Evolutionary conservation across 2,329 filamentous ascomycete species (phyloP).

Genomic region (Alternaria consortialis): DNA sequence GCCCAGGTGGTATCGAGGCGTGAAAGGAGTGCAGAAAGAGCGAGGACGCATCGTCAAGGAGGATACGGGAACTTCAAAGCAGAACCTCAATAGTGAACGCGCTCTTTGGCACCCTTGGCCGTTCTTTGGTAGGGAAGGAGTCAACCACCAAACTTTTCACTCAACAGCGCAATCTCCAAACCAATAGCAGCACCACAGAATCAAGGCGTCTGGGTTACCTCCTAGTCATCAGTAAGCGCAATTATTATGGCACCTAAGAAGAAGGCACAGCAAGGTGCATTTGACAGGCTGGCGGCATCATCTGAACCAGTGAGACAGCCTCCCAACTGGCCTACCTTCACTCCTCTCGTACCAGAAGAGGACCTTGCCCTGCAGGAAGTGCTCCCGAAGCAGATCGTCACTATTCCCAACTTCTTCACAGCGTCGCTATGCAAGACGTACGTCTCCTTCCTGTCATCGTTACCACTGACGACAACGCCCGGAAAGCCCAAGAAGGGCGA

Average conservation of each 20-base stretch:
- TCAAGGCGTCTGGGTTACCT: neutral
- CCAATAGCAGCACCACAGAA: neutral
- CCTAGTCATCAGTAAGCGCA: neutral
- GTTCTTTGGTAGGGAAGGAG: conserved; percentile 10
- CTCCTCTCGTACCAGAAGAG: conserved; percentile 71
- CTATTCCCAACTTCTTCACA: conserved; percentile 78
- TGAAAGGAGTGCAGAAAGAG: neutral
- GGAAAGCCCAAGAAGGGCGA: conserved; percentile 80
- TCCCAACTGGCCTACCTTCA: conserved; percentile 76
- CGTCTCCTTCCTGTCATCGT: conserved; percentile 73
- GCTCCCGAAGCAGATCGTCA: conserved; percentile 73
- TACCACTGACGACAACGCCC: conserved; percentile 81
- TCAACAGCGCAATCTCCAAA: neutral
- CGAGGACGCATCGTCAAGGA: neutral
- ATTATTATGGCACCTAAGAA: conserved; percentile 44
- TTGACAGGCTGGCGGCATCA: conserved; percentile 4
- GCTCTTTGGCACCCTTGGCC: neutral
- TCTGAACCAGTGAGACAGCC: conserved; percentile 28
- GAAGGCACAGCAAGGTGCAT: conserved; percentile 25
- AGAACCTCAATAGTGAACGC: neutral
- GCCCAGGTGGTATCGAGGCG: neutral
- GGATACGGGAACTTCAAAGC: neutral
- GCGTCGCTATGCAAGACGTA: conserved; percentile 78
- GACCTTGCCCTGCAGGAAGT: conserved; percentile 69
- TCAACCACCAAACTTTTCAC: conserved; percentile 2